Base-by-base conservation (phyloP, 345 rosid species). In the Eucalyptus decipiens region DNA sequence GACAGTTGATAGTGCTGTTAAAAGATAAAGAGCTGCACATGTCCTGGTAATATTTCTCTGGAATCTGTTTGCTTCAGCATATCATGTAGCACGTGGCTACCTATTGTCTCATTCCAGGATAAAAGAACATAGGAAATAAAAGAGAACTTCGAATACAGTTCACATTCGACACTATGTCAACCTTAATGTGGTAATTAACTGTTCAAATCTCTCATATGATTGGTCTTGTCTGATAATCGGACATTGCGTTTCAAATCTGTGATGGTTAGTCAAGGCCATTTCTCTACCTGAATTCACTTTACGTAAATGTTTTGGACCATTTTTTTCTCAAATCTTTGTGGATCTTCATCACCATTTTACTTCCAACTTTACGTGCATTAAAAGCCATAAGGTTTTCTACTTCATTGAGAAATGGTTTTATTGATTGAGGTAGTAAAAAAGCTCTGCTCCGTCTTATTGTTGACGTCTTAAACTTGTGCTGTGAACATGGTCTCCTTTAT, bases 1-100 rank as follows among this genome's bases (percentile, higher is more conserved):
- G 90, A 86, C 91, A 92, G 56, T 80, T 94, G 92, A 94, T 65
- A 48, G 47, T 26, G 60, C 67, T 11, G 90, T 54, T 85, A 42
- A 54, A 88, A 49, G 45, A 65, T 21, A 30, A 69, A 60, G 48
- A 87, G 47, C 24, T 0, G 30, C 88, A 28, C 43, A 34, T 87
- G 32, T 87, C 60, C 15, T 11, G 80, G 80, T 18, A 87, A 37
- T 87, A 40, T 50, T 87, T 87, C 23, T 30, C 69, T 60, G 51
- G 67, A 54, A 50, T 54, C 83, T 40, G 47, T 40, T 76, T 2
- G 47, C 17, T 21, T 76, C 83, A 76, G 83, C 83, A 76, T 76
- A 40, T 76, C 47, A 40, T 76, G 1, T 37, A 11, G 83, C 83
- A 3, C 30, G 0, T 40, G 47, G 83, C 47, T 76, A 40, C 83